Conservation (phyloP, 139 green algal genomes). For the Chlamydomonas urium region DNA sequence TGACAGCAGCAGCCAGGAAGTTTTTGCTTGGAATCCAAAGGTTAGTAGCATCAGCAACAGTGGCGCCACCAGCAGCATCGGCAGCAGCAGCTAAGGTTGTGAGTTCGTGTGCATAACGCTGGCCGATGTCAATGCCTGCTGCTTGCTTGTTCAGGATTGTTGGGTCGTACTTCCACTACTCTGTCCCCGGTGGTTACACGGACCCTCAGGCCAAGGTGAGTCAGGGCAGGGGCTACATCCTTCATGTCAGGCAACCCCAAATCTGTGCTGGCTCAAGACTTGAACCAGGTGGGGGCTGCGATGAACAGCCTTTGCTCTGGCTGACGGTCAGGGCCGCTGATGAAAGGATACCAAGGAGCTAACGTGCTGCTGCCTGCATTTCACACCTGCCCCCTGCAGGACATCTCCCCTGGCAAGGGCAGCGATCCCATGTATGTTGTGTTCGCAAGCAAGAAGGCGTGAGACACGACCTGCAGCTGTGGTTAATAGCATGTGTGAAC, state of each 20-base stretch:
- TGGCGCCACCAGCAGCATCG: background rate
- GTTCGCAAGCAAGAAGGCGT: slow-evolving; percentile 26
- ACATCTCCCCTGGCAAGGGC: slow-evolving; percentile 14
- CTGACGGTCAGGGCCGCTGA: background rate
- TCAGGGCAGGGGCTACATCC: background rate
- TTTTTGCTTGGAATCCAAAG: background rate
- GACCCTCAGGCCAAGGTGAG: slow-evolving; percentile 43
- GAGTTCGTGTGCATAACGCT: background rate
- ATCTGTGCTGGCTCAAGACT: background rate
- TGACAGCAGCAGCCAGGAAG: background rate
- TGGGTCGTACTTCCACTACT: slow-evolving; percentile 90
- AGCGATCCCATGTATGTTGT: slow-evolving; percentile 55
- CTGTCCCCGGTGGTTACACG: slow-evolving; percentile 66
- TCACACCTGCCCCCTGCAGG: background rate
- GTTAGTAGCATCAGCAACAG: background rate
- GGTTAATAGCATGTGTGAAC: too few relatives aligned
- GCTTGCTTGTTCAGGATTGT: slow-evolving; percentile 53
- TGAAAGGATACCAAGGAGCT: background rate
- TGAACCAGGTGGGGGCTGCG: background rate
- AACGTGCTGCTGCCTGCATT: background rate
- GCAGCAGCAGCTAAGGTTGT: background rate
- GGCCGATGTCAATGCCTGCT: background rate
- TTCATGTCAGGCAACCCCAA: background rate
- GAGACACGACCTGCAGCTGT: too few relatives aligned
- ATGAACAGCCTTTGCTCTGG: background rate